phyloP scores from a whole-genome alignment of 179 eudicot genomes.

The Carnegiea gigantea region DNA sequence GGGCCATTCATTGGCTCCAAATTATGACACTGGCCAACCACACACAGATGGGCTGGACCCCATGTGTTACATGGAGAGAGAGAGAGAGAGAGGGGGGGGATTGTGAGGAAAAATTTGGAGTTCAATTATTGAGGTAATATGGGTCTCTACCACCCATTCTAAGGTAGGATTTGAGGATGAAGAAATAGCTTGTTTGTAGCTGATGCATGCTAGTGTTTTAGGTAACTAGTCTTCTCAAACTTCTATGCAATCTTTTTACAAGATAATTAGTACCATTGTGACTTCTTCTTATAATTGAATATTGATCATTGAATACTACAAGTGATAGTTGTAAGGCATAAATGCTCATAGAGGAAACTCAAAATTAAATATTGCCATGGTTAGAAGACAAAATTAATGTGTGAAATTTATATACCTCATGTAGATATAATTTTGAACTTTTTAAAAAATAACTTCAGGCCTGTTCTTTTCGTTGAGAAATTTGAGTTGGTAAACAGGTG shows the following conservation, averaged over 20 bases:
- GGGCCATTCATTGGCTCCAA: slow-evolving; percentile 2
- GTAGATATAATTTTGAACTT: too few species aligned
- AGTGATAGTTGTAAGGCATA: too few species aligned
- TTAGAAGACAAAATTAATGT: too few species aligned
- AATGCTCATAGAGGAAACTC: too few species aligned
- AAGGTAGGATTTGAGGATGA: neutral
- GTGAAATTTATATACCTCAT: too few species aligned
- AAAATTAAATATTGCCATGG: too few species aligned
- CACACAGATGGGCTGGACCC: neutral
- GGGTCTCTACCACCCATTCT: neutral
- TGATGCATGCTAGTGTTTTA: neutral
- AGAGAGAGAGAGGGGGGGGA: neutral
- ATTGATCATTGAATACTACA: neutral
- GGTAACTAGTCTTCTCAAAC: slow-evolving; percentile 3
- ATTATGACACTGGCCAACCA: slow-evolving; percentile 1
- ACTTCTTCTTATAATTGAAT: neutral
- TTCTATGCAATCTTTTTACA: neutral
- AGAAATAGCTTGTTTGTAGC: neutral
- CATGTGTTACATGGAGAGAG: neutral
- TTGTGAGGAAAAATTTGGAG: neutral
- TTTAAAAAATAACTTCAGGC: too few species aligned
- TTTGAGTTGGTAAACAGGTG: too few species aligned
- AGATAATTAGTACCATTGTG: neutral
- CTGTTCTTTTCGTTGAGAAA: too few species aligned
- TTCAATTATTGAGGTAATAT: neutral